phyloP scores from a whole-genome alignment of 768 basidiomycete genomes.

The Boletus fagicola region DNA sequence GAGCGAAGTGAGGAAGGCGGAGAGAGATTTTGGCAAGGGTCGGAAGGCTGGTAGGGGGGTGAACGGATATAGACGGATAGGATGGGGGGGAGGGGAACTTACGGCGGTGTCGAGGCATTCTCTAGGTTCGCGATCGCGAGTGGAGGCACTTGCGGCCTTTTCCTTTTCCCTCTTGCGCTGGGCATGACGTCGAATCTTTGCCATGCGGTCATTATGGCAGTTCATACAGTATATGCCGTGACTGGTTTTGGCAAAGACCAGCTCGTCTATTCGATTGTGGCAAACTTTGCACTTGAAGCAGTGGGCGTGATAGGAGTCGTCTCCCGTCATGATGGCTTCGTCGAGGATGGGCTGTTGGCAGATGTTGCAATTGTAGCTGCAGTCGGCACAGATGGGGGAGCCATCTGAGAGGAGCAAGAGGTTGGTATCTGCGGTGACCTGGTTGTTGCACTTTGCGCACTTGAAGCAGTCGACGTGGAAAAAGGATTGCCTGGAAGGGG shows the following conservation, averaged over 20 bases:
- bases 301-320: conserved; percentile 97
- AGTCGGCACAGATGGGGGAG: conserved; percentile 91
- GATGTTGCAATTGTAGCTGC: conserved; percentile 94
- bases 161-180: conserved; percentile 81
- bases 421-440: conserved; percentile 95
- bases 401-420: conserved; percentile 96
- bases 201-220: conserved; percentile 97
- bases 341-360: conserved; percentile 94
- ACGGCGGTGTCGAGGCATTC: conserved; percentile 42
- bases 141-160: conserved; percentile 33
- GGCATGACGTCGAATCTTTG: conserved; percentile 84
- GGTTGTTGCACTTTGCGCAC: conserved; percentile 91
- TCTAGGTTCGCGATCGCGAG: conserved; percentile 28
- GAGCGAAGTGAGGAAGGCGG: conserved; percentile 20
- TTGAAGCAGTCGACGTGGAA: conserved; percentile 96
- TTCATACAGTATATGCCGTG: conserved; percentile 99
- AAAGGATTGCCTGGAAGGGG: conserved; percentile 70
- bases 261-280: conserved; percentile 91
- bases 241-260: conserved; percentile 97
- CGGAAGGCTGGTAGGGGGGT: conserved; percentile 10
- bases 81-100: conserved; percentile 19
- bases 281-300: conserved; percentile 99
- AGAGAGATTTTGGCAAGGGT: conserved; percentile 2
- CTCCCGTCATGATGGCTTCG: conserved; percentile 99
- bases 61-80: neutral